These are phyloP conservation scores for Calonectria ilicicola DNA, from an alignment of 2,329 filamentous ascomycete species.

Conservation along the genomic window DNA sequence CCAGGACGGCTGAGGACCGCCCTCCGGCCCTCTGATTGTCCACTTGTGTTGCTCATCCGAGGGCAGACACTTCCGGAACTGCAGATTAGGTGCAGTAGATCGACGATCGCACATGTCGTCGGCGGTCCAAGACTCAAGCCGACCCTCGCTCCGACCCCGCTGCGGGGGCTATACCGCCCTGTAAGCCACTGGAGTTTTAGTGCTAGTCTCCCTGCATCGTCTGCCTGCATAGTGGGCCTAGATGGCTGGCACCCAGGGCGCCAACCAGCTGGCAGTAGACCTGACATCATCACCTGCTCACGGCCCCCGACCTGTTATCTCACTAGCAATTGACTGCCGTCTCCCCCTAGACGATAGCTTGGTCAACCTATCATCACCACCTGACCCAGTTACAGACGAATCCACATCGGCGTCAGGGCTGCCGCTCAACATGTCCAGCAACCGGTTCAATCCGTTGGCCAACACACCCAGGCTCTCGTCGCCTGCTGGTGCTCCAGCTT, in stretches of 20 bases:
- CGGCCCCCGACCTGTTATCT: neutral
- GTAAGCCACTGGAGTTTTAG: constrained; percentile 11
- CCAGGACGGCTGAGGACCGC: neutral
- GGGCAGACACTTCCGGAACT: neutral
- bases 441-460: constrained; percentile 45
- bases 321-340: constrained; percentile 18
- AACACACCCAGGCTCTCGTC: constrained; percentile 28
- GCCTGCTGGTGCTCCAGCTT: constrained; percentile 24
- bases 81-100: constrained; percentile 5
- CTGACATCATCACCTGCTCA: constrained; percentile 43
- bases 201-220: neutral
- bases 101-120: constrained; percentile 6
- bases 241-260: neutral
- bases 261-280: constrained; percentile 17
- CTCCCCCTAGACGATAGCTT: constrained; percentile 13
- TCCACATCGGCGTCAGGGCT: constrained; percentile 14
- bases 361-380: constrained; percentile 6
- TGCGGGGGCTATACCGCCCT: constrained; percentile 2
- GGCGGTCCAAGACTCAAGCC: neutral
- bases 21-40: neutral
- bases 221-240: neutral
- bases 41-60: neutral
- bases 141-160: neutral
- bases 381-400: neutral
- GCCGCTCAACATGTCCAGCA: constrained; percentile 46